Evolutionary conservation across 345 rosid species (phyloP).

Genomic region (Boechera divaricarpa): DNA sequence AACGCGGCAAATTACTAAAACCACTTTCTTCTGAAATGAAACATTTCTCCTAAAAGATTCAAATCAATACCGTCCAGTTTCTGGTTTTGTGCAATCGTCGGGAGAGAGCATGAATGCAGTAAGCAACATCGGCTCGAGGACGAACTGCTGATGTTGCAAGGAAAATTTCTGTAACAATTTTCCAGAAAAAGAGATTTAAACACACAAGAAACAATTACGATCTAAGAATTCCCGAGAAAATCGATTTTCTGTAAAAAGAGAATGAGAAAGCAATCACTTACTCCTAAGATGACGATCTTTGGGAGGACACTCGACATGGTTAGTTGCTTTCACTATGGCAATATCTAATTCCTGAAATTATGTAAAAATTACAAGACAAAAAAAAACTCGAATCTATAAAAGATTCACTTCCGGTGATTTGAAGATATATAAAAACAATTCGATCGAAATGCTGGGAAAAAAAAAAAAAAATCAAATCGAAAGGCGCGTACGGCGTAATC

Average conservation of each 20-base stretch:
- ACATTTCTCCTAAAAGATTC: background rate
- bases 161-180: slow-evolving; percentile 61
- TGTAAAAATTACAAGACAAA: background rate
- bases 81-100: slow-evolving; percentile 81
- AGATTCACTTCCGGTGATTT: slow-evolving; percentile 1
- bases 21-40: background rate
- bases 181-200: background rate
- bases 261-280: slow-evolving; percentile 31
- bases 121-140: slow-evolving; percentile 93
- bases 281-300: slow-evolving; percentile 84
- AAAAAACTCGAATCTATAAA: slow-evolving; percentile 35
- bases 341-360: slow-evolving; percentile 74
- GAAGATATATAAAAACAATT: background rate
- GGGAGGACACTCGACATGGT: slow-evolving; percentile 90
- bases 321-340: slow-evolving; percentile 91
- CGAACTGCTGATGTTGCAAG: slow-evolving; percentile 73
- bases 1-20: slow-evolving; percentile 1
- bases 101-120: slow-evolving; percentile 80
- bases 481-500: slow-evolving; percentile 67
- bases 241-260: background rate
- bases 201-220: background rate
- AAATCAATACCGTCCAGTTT: slow-evolving; percentile 66
- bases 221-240: slow-evolving; percentile 6
- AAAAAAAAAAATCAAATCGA: background rate
- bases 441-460: background rate